A percentile compares a stretch with the other conserved stretches of the same genome.
Evolutionary conservation across 2,329 filamentous ascomycete species (phyloP).

Genomic region (Colletotrichum sp.): DNA sequence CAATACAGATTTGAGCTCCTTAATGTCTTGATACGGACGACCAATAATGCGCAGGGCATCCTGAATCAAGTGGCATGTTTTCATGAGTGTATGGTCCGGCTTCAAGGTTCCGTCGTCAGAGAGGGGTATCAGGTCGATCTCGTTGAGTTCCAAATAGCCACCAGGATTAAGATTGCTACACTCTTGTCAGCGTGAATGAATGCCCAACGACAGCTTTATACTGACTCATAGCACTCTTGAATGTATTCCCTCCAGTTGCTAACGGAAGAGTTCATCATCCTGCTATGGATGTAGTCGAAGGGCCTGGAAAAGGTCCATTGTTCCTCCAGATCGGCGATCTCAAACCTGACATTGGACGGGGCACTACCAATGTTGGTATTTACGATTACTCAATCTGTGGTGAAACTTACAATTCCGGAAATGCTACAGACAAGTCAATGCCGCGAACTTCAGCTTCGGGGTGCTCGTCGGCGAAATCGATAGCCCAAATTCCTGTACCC

Average conservation of each 20-base stretch:
- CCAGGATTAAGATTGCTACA: conserved; percentile 35
- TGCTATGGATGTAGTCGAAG: conserved; percentile 1
- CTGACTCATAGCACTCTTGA: conserved; percentile 34
- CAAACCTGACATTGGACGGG: conserved; percentile 49
- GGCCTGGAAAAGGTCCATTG: conserved; percentile 32
- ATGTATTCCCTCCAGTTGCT: not conserved
- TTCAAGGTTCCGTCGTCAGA: conserved; percentile 26
- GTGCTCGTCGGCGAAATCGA: conserved; percentile 43
- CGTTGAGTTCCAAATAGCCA: conserved; percentile 48
- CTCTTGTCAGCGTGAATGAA: not conserved
- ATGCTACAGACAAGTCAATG: conserved; percentile 44
- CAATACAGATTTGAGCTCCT: not conserved
- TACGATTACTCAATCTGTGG: no score
- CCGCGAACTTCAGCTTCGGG: conserved; percentile 32
- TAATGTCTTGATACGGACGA: not conserved
- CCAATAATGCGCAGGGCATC: not conserved
- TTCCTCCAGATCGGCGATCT: conserved; percentile 40
- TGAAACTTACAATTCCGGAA: conserved; percentile 33
- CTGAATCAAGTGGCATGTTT: conserved; percentile 30
- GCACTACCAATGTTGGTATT: conserved; percentile 19
- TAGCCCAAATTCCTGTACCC: conserved; percentile 50
- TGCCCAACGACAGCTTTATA: not conserved
- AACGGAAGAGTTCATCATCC: not conserved
- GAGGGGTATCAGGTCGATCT: conserved; percentile 36
- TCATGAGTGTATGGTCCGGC: conserved; percentile 25